Evolutionary conservation across 345 rosid genomes (phyloP).

Genomic region (Eucalyptus dawsonii): DNA sequence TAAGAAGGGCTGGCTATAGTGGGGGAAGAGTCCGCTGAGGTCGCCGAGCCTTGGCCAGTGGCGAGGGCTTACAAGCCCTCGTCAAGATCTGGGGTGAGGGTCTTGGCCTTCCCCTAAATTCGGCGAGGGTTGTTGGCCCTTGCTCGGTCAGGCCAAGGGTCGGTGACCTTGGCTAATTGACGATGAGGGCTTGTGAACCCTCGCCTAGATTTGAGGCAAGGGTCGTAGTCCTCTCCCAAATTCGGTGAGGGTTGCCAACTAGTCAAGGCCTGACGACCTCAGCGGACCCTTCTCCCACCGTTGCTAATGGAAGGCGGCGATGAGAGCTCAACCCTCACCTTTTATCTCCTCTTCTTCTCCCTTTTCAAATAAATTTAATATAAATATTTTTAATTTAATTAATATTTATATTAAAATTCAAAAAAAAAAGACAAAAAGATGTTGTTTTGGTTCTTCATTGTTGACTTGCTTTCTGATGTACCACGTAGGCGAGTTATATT

Average conservation of each 20-base stretch:
- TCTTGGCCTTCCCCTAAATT: no score
- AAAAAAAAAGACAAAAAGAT: no score
- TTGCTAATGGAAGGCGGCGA: rapidly evolving
- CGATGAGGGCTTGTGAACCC: rapidly evolving
- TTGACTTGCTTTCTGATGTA: rapidly evolving
- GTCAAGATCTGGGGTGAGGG: no score
- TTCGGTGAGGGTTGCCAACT: rapidly evolving
- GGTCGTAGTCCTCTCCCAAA: no score
- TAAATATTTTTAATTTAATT: no score
- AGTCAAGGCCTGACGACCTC: rapidly evolving
- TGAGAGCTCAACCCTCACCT: no score
- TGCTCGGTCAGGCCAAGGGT: rapidly evolving
- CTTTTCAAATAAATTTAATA: no score
- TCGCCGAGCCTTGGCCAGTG: rapidly evolving
- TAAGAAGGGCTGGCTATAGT: rapidly evolving
- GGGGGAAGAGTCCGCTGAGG: no score
- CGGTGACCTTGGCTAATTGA: no score
- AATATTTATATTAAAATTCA: no score
- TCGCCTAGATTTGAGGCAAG: rapidly evolving
- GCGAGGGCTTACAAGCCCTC: no score
- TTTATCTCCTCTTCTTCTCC: rapidly evolving
- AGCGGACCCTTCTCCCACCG: rapidly evolving
- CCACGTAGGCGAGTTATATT: rapidly evolving
- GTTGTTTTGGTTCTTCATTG: no score
- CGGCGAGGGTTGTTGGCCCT: rapidly evolving